Percentiles rank a stretch among this genome's conserved stretches.
Conservation (phyloP, 2,329 filamentous ascomycete species). For the Fusarium albidum region DNA sequence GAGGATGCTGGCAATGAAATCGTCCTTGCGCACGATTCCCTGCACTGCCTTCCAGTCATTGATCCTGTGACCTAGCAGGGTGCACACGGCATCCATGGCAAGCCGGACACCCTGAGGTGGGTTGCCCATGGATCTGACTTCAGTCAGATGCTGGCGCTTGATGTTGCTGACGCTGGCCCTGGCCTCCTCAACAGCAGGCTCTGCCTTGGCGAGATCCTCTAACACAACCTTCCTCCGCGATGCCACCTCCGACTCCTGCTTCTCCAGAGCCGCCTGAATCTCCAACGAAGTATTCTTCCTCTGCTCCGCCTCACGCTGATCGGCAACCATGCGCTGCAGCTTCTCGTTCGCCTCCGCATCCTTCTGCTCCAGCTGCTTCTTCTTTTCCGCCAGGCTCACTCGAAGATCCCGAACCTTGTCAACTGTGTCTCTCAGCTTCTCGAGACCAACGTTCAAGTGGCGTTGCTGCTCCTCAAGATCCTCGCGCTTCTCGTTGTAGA, state of each 20-base stretch:
- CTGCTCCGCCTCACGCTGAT: slow-evolving; percentile 93
- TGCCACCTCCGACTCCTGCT: slow-evolving; percentile 89
- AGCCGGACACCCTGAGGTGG: slow-evolving; percentile 91
- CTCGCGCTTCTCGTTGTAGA: slow-evolving; percentile 98
- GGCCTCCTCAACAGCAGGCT: slow-evolving; percentile 91
- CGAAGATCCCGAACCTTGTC: slow-evolving; percentile 96
- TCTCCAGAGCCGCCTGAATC: slow-evolving; percentile 85
- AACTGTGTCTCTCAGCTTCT: slow-evolving; percentile 96
- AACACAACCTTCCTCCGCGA: slow-evolving; percentile 84
- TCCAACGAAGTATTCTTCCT: slow-evolving; percentile 88
- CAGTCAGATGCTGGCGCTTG: slow-evolving; percentile 94
- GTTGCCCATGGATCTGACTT: slow-evolving; percentile 96
- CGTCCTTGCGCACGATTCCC: slow-evolving; percentile 86
- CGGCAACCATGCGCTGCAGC: slow-evolving; percentile 94
- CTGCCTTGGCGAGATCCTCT: slow-evolving; percentile 86
- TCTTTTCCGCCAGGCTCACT: slow-evolving; percentile 91
- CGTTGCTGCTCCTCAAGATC: slow-evolving; percentile 98
- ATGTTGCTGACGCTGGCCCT: slow-evolving; percentile 98
- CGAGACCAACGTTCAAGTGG: slow-evolving; percentile 96
- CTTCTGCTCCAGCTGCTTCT: slow-evolving; percentile 90
- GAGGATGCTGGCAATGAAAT: slow-evolving; percentile 98
- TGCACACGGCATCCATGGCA: slow-evolving; percentile 95
- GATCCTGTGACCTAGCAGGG: slow-evolving; percentile 88
- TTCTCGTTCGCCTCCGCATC: slow-evolving; percentile 97
- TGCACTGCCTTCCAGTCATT: slow-evolving; percentile 93